Evolutionary conservation across 768 basidiomycete genomes (phyloP).

Genomic region (Sporobolomyces pararoseus): DNA sequence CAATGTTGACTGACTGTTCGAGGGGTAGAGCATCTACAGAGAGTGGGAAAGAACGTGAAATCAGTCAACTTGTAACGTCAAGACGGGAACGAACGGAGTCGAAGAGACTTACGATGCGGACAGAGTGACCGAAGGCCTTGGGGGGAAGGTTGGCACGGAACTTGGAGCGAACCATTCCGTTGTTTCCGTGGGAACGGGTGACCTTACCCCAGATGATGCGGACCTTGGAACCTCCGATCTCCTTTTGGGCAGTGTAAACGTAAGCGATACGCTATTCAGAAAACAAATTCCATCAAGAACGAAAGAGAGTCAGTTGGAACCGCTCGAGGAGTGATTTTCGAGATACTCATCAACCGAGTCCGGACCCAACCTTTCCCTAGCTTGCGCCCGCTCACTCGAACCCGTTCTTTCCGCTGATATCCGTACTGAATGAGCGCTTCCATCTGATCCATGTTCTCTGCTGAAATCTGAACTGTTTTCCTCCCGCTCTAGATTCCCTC

Average conservation of each 20-base stretch:
- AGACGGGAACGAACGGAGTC: neutral
- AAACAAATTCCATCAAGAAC: conserved; percentile 13
- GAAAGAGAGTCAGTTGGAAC: conserved; percentile 8
- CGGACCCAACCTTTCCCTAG: neutral
- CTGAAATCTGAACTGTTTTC: too few relatives aligned
- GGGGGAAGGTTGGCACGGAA: conserved; percentile 82
- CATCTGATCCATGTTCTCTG: too few relatives aligned
- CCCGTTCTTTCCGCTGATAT: neutral
- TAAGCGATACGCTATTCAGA: conserved; percentile 83
- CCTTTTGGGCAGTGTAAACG: conserved; percentile 95
- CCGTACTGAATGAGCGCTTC: too few relatives aligned
- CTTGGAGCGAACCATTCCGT: conserved; percentile 83
- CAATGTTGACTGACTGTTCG: conserved; percentile 53
- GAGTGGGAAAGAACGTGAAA: conserved; percentile 9
- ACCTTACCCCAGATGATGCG: conserved; percentile 88
- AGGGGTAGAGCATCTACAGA: conserved; percentile 86
- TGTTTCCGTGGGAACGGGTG: conserved; percentile 57
- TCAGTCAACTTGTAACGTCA: too few relatives aligned
- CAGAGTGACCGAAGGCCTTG: conserved; percentile 84
- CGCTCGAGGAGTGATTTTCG: neutral
- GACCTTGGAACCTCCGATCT: conserved; percentile 88
- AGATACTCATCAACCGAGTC: neutral
- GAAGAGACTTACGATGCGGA: conserved; percentile 67
- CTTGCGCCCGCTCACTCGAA: neutral
- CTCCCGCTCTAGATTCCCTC: too few relatives aligned